phyloP scores from a whole-genome alignment of 148 eudicot species.

The Vaccinium macrocarpon region DNA sequence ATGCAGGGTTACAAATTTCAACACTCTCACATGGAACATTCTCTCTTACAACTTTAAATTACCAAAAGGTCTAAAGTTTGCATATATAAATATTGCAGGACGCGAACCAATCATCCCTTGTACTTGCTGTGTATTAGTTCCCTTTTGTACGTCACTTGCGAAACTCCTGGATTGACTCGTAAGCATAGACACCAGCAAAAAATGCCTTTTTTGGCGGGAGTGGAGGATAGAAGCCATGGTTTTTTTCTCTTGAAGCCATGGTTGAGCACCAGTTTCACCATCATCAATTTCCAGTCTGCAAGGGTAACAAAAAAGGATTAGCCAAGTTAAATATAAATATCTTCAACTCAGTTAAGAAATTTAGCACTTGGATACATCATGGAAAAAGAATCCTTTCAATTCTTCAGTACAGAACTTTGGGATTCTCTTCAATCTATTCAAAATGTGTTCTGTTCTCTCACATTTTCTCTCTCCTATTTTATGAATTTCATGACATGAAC shows the following conservation, averaged over 20 bases:
- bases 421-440: not conserved
- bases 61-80: not conserved
- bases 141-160: conserved; percentile 20
- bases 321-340: not conserved
- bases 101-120: conserved; percentile 15
- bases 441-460: not conserved
- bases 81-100: conserved; percentile 22
- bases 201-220: not conserved
- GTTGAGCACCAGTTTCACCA: not conserved
- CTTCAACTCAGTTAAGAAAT: not conserved
- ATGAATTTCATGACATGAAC: not conserved
- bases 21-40: not conserved
- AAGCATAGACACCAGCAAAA: not conserved
- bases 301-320: not conserved
- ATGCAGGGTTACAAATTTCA: not conserved
- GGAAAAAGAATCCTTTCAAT: not conserved
- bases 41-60: not conserved
- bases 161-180: not conserved
- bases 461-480: not conserved
- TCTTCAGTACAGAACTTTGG: not conserved
- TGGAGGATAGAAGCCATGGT: too few species aligned
- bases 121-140: not conserved
- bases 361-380: not conserved
- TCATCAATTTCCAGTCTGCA: conserved; percentile 14
- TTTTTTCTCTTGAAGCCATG: too few species aligned